Conservation (phyloP, 1,284 basidiomycete genomes). For the Cryptococcus sp. region DNA sequence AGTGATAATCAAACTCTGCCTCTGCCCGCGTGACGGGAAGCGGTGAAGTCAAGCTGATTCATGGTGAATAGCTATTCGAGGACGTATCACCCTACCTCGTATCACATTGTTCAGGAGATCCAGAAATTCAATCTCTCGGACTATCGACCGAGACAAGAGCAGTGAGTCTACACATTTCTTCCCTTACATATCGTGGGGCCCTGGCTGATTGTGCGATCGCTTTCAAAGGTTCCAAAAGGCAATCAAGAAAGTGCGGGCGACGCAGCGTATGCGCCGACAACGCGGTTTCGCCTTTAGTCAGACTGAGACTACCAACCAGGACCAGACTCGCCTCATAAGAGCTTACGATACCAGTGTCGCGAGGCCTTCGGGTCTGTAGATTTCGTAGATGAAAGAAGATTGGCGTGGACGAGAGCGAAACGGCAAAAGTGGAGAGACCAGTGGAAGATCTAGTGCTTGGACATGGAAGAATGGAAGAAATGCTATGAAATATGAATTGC, state of each 20-base stretch:
- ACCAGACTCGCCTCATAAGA: conserved; percentile 81
- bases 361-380: conserved; percentile 49
- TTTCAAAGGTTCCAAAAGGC: conserved; percentile 82
- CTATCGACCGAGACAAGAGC: conserved; percentile 94
- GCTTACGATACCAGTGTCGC: conserved; percentile 78
- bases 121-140: conserved; percentile 98
- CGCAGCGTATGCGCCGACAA: conserved; percentile 89
- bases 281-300: conserved; percentile 96
- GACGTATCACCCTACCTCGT: conserved; percentile 85
- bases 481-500: background rate
- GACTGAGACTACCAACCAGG: conserved; percentile 80
- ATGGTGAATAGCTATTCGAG: conserved; percentile 71
- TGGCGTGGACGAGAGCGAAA: background rate
- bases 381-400: background rate
- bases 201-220: conserved; percentile 8
- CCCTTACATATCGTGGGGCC: background rate
- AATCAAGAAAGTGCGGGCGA: conserved; percentile 95
- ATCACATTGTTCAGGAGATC: conserved; percentile 95
- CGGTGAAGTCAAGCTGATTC: background rate
- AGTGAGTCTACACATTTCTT: conserved; percentile 60
- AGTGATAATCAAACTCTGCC: conserved; percentile 38
- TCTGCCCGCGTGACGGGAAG: background rate
- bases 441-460: background rate
- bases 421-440: background rate
- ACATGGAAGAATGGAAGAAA: background rate